Base-by-base conservation (phyloP, 2,329 filamentous ascomycete genomes). In the Apiospora saccharicola region DNA sequence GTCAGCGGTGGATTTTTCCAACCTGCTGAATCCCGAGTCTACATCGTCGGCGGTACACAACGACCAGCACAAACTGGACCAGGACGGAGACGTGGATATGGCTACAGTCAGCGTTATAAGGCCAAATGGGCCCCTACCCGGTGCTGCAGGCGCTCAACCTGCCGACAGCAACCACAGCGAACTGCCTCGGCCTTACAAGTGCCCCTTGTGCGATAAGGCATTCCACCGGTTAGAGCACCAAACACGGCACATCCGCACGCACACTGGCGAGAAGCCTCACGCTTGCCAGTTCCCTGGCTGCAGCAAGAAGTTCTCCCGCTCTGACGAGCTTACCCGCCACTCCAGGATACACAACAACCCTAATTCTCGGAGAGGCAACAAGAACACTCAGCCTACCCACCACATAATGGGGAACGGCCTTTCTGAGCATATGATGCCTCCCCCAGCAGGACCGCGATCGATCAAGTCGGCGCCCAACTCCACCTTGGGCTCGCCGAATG, bases 271-370 rank as follows among this genome's bases (percentile, higher is more conserved):
- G 87, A 99, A 98, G 88, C 96, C 96, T 68, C 96, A 98, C 80
- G 95, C 94, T 74, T 99, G 96, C 90, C 92, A 94, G 82, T 98
- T 96, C 80, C 95, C 94, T 4, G 95, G 95, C 78, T 98, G 96
- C 90, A 96, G 94, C 78, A 98, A 98, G 86, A 94, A 96, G 79
- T 98, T 99, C 86, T 97, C 94, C 75, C 92, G 96, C 75, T 98
- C 96, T 16, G 96, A 99, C 81, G 96, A 99, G 85, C 88, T 99
- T 77, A 99, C 96, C 74, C 92, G 96, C 74, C 96, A 99, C 85
- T 98, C 96, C 81, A 91, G 96, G 82, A 99, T 99, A 86, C 96
- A 99, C 90, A 98, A 94, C 90, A 99, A 98, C 85, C 96, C 96
- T 73, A 98, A 98, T 88, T 98, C 95, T 72, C 90, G 96, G 81